phyloP scores from a whole-genome alignment of 352 stramenopile genomes.

The Stephanocyclus meneghinianus region DNA sequence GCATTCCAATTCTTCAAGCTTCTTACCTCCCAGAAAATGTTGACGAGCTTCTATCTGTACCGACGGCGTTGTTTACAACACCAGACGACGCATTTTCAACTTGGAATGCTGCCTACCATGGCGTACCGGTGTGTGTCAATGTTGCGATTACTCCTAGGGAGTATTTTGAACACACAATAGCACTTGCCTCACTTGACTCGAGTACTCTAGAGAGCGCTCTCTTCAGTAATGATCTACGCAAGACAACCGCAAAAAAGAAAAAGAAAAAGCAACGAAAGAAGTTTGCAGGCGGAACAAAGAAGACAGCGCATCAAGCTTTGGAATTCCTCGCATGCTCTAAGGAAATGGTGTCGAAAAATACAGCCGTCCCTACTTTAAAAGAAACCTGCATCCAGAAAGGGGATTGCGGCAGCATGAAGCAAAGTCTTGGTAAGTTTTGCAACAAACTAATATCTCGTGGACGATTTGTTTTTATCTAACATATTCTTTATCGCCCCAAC shows the following conservation, averaged over 20 bases:
- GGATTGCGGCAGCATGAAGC: too few relatives aligned
- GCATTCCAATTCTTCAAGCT: not conserved
- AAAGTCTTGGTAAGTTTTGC: too few relatives aligned
- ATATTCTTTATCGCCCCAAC: too few relatives aligned
- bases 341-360: too few relatives aligned
- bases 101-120: conserved; percentile 19
- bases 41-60: conserved; percentile 13
- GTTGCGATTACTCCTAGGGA: conserved; percentile 24
- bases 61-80: conserved; percentile 10
- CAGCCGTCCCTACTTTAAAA: too few relatives aligned
- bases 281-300: too few relatives aligned
- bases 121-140: conserved; percentile 9
- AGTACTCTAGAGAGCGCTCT: not conserved
- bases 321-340: too few relatives aligned
- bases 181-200: conserved; percentile 13
- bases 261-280: conserved; percentile 32
- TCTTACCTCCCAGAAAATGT: conserved; percentile 1
- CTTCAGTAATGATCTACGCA: not conserved
- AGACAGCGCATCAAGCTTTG: too few relatives aligned
- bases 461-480: too few relatives aligned
- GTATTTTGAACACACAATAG: conserved; percentile 16
- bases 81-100: conserved; percentile 29
- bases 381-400: too few relatives aligned
- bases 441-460: too few relatives aligned
- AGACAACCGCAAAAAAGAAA: conserved; percentile 19